Conservation (phyloP, 768 basidiomycete genomes). For the Trichaptum fuscoviolaceum region DNA sequence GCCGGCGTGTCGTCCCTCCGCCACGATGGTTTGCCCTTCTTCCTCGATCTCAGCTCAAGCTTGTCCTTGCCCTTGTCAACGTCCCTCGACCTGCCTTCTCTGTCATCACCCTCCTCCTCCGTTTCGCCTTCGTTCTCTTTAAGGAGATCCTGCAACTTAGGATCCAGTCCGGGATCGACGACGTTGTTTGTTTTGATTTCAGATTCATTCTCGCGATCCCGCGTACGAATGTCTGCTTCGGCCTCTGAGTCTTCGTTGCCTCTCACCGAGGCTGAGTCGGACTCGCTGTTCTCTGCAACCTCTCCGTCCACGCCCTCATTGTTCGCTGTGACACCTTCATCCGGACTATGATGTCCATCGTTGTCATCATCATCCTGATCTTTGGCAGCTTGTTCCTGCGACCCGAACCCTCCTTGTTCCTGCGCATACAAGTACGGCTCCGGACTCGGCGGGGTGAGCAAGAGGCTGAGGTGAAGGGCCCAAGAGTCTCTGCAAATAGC, state of each 20-base stretch:
- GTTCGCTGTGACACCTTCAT: no score
- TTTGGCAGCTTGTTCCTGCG: neutral
- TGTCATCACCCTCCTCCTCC: conserved; percentile 1
- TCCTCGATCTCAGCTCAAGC: conserved; percentile 26
- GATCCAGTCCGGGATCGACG: no score
- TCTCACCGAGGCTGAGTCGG: neutral
- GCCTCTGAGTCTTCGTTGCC: conserved; percentile 2
- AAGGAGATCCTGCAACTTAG: no score
- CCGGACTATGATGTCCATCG: no score
- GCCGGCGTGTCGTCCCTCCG: conserved; percentile 34
- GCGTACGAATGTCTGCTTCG: no score
- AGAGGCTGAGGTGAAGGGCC: conserved; percentile 62
- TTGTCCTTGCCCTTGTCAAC: conserved; percentile 7
- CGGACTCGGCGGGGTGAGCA: conserved; percentile 53
- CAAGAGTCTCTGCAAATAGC: conserved; percentile 75
- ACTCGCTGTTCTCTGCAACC: neutral
- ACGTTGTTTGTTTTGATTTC: no score
- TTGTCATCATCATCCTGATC: no score
- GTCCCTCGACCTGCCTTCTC: neutral
- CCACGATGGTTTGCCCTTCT: conserved; percentile 21
- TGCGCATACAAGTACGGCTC: conserved; percentile 53
- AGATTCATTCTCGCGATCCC: neutral
- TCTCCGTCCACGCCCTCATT: neutral
- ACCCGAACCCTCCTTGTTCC: conserved; percentile 16
- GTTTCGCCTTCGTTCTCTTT: conserved; percentile 7